Evolutionary conservation across 2,329 filamentous ascomycete species (phyloP).

Genomic region (Paraconiothyrium brasiliense): DNA sequence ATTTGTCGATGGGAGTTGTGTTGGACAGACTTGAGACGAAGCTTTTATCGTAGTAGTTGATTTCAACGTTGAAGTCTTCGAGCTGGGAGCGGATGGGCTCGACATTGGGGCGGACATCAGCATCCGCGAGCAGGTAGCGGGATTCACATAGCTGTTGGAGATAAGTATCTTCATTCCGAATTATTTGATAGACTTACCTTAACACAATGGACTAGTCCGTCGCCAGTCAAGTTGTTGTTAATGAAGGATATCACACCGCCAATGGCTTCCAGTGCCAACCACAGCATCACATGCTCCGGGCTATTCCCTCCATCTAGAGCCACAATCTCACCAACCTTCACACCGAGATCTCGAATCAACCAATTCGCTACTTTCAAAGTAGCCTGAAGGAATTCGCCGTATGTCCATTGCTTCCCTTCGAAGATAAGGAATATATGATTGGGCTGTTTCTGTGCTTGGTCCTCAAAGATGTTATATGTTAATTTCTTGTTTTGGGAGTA

Average conservation of each 20-base stretch:
- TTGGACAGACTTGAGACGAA: conserved; percentile 29
- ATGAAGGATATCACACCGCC: conserved; percentile 45
- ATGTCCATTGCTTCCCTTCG: conserved; percentile 47
- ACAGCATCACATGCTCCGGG: conserved; percentile 49
- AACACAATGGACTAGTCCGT: conserved; percentile 47
- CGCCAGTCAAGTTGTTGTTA: conserved; percentile 49
- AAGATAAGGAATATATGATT: conserved; percentile 47
- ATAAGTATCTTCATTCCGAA: conserved; percentile 53
- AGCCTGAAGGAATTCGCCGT: conserved; percentile 42
- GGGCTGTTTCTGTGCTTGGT: conserved; percentile 48
- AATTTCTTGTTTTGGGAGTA: conserved; percentile 33
- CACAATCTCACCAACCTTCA: conserved; percentile 44
- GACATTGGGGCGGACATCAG: conserved; percentile 60
- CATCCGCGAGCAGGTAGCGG: conserved; percentile 57
- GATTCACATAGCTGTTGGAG: conserved; percentile 59
- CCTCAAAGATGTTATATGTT: conserved; percentile 44
- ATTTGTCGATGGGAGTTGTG: conserved; percentile 33
- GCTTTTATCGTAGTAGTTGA: conserved; percentile 34
- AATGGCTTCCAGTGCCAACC: conserved; percentile 49
- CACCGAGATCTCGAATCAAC: conserved; percentile 47
- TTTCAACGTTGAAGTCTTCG: conserved; percentile 32
- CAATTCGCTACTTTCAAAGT: conserved; percentile 45
- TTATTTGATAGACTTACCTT: conserved; percentile 46
- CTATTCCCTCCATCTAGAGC: conserved; percentile 49
- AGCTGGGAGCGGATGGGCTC: conserved; percentile 38